phyloP scores from a whole-genome alignment of 768 basidiomycete genomes.

The Russula brevipes region DNA sequence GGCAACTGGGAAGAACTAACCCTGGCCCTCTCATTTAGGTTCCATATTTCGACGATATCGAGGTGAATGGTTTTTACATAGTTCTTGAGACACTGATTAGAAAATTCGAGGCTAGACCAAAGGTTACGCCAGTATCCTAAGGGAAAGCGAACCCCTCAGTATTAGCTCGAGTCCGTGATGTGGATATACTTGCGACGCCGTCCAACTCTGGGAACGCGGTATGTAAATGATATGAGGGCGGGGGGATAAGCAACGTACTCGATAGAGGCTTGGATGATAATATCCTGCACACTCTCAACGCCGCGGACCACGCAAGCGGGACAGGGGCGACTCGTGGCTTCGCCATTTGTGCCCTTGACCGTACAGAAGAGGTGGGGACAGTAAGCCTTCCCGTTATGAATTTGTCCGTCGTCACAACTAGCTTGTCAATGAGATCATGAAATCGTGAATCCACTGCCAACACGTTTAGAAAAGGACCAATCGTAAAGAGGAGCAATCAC shows the following conservation, averaged over 20 bases:
- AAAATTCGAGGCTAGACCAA: constrained; percentile 2
- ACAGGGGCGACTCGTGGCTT: neutral
- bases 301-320: constrained; percentile 1
- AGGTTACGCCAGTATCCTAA: constrained; percentile 15
- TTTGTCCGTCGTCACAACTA: neutral
- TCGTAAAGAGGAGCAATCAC: neutral
- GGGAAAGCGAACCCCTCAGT: neutral
- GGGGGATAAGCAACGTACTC: neutral
- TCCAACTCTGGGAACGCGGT: neutral
- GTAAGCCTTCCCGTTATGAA: neutral
- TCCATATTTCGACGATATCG: constrained; percentile 14
- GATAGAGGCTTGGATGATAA: constrained; percentile 5
- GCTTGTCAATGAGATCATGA: neutral
- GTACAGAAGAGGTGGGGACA: neutral
- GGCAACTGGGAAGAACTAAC: neutral
- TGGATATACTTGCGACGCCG: neutral
- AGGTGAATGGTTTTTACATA: neutral
- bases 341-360: neutral
- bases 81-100: neutral
- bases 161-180: too few relatives aligned
- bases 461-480: neutral
- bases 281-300: neutral
- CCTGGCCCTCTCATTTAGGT: neutral
- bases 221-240: neutral
- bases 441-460: neutral